phyloP scores from a whole-genome alignment of 176 grass and related monocot species.

The Musa troglodytarum region DNA sequence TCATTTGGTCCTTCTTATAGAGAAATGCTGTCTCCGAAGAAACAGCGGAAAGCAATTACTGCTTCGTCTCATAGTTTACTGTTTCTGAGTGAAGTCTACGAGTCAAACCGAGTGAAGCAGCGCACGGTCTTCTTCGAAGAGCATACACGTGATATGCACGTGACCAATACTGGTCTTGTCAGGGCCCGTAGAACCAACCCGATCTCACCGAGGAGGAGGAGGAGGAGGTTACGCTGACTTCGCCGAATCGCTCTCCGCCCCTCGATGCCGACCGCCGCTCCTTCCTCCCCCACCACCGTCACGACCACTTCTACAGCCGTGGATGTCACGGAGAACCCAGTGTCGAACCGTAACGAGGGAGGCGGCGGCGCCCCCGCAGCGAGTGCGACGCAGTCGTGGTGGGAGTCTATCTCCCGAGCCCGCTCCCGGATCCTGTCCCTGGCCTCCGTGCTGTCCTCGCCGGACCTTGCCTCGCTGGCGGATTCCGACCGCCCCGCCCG shows the following conservation, averaged over 20 bases:
- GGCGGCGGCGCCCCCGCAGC: constrained; percentile 7
- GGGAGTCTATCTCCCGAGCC: constrained; percentile 80
- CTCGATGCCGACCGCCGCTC: constrained; percentile 13
- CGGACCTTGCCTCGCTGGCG: constrained; percentile 57
- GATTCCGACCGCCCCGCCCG: constrained; percentile 77
- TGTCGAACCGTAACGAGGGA: constrained; percentile 12
- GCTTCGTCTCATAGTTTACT: no score
- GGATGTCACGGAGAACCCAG: constrained; percentile 6
- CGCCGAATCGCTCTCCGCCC: not conserved
- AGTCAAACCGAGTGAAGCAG: no score
- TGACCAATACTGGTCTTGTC: not conserved
- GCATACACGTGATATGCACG: not conserved
- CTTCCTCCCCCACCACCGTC: constrained; percentile 23
- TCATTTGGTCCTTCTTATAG: no score
- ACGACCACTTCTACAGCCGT: constrained; percentile 1
- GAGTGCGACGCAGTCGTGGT: constrained; percentile 61
- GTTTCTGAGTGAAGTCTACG: no score
- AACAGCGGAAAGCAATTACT: no score
- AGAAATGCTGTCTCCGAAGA: no score
- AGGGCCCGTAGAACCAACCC: not conserved
- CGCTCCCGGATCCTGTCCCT: constrained; percentile 67
- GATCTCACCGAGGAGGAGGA: not conserved
- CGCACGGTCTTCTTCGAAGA: no score
- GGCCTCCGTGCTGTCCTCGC: constrained; percentile 40
- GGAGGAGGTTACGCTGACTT: not conserved